Conservation (phyloP, 768 basidiomycete genomes). For the Mycena rosella region DNA sequence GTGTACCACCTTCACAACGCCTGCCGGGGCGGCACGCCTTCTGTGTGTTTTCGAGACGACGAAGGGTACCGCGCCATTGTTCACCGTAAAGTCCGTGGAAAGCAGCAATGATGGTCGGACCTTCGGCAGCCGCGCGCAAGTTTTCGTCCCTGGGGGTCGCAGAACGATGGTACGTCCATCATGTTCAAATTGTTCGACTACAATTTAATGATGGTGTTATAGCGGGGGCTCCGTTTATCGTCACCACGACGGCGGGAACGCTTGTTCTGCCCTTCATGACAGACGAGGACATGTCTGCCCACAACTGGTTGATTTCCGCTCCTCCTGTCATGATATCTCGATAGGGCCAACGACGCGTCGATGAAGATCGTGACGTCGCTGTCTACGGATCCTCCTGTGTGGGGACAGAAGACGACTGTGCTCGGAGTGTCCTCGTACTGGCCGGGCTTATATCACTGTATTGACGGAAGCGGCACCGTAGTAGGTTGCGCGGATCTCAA, state of each 20-base stretch:
- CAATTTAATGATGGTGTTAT: not conserved
- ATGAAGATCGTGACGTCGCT: conserved; percentile 31
- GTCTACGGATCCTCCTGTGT: conserved; percentile 14
- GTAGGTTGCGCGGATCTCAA: conserved; percentile 27
- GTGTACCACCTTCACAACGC: conserved; percentile 28
- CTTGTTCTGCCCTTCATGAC: conserved; percentile 41
- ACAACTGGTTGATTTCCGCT: conserved; percentile 11
- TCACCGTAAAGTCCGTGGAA: conserved; percentile 40
- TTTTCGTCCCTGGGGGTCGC: conserved; percentile 33
- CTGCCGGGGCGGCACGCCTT: conserved; percentile 21
- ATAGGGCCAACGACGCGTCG: conserved; percentile 15
- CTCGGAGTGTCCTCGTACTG: conserved; percentile 13
- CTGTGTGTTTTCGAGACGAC: conserved; percentile 44
- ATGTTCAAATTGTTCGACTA: not conserved
- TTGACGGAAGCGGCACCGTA: conserved; percentile 15
- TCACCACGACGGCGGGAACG: conserved; percentile 27
- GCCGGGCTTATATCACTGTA: conserved; percentile 12
- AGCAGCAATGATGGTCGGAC: conserved; percentile 38
- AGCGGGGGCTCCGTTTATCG: conserved; percentile 40
- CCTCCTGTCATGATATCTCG: not conserved
- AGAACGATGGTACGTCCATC: conserved; percentile 34
- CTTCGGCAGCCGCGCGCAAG: conserved; percentile 29
- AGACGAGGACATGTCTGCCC: conserved; percentile 38
- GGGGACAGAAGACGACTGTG: conserved; percentile 36
- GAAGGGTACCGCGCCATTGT: conserved; percentile 30